phyloP scores from a whole-genome alignment of 805 yeast genomes.

The Wickerhamomyces chaumierensis region DNA sequence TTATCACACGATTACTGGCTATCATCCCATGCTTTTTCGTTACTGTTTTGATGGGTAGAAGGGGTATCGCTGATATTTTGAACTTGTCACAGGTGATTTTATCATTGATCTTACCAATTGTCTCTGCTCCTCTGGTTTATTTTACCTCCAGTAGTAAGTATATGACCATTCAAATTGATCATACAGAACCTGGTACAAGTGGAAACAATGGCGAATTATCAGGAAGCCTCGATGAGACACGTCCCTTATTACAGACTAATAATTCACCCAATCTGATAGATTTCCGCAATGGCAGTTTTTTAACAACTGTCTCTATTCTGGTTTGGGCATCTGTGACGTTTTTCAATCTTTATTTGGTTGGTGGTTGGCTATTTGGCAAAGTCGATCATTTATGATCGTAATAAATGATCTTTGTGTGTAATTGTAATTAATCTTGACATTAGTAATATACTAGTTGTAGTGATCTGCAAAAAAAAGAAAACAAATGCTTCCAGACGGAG shows the following conservation, averaged over 20 bases:
- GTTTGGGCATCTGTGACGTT: constrained; percentile 66
- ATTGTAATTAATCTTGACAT: too few species aligned
- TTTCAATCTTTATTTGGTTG: constrained; percentile 60
- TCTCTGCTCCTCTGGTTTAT: constrained; percentile 77
- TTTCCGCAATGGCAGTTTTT: constrained; percentile 54
- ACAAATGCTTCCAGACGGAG: too few species aligned
- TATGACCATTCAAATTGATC: constrained; percentile 42
- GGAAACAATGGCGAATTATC: not conserved
- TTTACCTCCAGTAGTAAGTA: constrained; percentile 62
- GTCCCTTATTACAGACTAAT: constrained; percentile 6
- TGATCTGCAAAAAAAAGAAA: constrained; percentile 8
- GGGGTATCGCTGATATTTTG: constrained; percentile 64
- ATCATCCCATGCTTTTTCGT: constrained; percentile 76
- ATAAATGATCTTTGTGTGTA: too few species aligned
- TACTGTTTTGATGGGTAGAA: constrained; percentile 63
- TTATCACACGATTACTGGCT: constrained; percentile 75
- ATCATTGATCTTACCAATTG: constrained; percentile 72
- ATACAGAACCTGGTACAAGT: constrained; percentile 3
- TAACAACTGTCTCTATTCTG: constrained; percentile 41
- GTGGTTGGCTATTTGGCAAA: constrained; percentile 35
- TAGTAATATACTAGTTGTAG: too few species aligned
- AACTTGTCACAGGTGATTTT: constrained; percentile 79
- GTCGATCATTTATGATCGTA: constrained; percentile 33
- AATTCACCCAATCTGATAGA: constrained; percentile 31
- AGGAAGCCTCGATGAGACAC: constrained; percentile 14